Evolutionary conservation across 2,329 filamentous ascomycete species (phyloP), one percentile per base, ranked within the genome.

Genomic region (Penicillium sp.): DNA sequence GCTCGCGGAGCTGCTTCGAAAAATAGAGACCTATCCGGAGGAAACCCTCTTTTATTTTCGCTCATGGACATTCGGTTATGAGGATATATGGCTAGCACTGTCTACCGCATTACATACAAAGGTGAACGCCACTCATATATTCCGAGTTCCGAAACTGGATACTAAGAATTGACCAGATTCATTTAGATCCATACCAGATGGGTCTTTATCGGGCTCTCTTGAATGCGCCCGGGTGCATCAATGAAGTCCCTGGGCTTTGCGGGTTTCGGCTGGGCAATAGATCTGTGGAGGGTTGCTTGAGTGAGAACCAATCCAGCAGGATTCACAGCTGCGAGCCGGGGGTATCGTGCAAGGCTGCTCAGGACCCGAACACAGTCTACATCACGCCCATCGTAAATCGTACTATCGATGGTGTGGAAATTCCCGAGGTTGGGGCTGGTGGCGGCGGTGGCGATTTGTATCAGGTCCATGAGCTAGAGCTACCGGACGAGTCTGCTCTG

Each of bases 51-150:
- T 96, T 67, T 90, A 96, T 71, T 83, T 98, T 46, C 85, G 92
- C 55, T 85, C 92, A 1, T 96, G 93, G 92, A 97, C 93, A 0
- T 95, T 95, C 69, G 91, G 90, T 0, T 96, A 97, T 62, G 93
- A 98, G 71, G 90, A 96, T 52, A 92, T 96, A 0, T 97, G 92
- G 92, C 79, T 92, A 57, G 89, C 91, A 0, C 76, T 98, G 0
- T 88, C 92, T 0, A 83, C 87, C 23, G 85, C 86, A 11, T 77
- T 97, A 0, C 76, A 84, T 6, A 88, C 88, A 3, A 83, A 81
- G 69, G 88, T 88, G 74, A 26, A 7, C 9, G 14, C 8, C 3
- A 19, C 19, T n/a, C 13, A 7, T 19, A n/a, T 16, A 39, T 11
- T 14, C 11, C 2, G 35, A 19, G 13, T 6, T 13, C 11, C 39